Percentiles rank a stretch among this genome's conserved stretches.
These are phyloP conservation scores for Metschnikowia amazonensis DNA, from an alignment of 805 yeast genomes.

Conservation along the genomic window DNA sequence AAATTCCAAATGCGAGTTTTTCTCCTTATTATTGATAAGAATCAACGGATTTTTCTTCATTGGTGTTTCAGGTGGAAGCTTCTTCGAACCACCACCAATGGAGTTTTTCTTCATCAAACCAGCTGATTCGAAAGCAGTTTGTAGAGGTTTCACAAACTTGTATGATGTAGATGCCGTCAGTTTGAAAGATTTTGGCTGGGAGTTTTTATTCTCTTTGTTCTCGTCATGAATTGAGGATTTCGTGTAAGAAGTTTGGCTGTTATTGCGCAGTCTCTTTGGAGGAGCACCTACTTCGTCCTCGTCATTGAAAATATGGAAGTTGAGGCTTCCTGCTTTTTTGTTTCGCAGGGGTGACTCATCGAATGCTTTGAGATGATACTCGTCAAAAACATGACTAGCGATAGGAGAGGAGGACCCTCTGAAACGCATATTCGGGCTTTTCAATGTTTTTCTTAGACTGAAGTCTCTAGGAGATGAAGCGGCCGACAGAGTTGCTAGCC, in stretches of 20 bases:
- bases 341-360: conserved; percentile 19
- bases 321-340: conserved; percentile 9
- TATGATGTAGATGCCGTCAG: conserved; percentile 35
- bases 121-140: conserved; percentile 74
- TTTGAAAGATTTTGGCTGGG: conserved; percentile 1
- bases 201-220: conserved; percentile 33
- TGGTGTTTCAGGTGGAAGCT: conserved; percentile 44
- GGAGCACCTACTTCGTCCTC: conserved; percentile 6
- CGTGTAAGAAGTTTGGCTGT: conserved; percentile 1
- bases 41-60: conserved; percentile 40
- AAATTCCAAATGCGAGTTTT: conserved; percentile 9
- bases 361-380: conserved; percentile 7
- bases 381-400: conserved; percentile 13
- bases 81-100: conserved; percentile 20
- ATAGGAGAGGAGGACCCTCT: conserved; percentile 19
- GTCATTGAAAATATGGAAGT: conserved; percentile 15
- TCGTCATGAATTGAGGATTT: conserved; percentile 17
- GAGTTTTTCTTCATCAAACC: conserved; percentile 60
- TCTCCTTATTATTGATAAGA: conserved; percentile 24
- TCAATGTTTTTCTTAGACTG: conserved; percentile 11
- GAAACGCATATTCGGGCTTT: conserved; percentile 16
- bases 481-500: conserved; percentile 11
- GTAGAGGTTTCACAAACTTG: conserved; percentile 75
- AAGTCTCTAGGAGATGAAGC: conserved; percentile 15
- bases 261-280: conserved; percentile 6